A percentile compares a stretch with the other conserved stretches of the same genome.
phyloP scores from a whole-genome alignment of 805 yeast genomes.

The Dipodascus geniculatus region DNA sequence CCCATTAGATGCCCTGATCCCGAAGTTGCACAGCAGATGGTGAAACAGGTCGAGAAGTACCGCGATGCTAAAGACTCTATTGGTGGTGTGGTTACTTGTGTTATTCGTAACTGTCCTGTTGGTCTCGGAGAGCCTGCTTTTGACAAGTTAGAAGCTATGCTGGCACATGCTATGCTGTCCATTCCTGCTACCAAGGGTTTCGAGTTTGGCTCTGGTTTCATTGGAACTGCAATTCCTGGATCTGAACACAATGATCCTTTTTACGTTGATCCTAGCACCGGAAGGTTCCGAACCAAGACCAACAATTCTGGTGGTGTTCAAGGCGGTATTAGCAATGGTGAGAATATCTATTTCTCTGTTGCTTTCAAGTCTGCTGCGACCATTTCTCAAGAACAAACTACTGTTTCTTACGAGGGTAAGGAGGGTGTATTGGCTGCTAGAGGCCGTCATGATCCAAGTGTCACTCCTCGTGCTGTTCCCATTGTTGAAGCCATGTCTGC shows the following conservation, averaged over 20 bases:
- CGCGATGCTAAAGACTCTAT: slow-evolving; percentile 84
- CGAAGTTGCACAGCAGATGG: slow-evolving; percentile 62
- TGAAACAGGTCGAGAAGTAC: slow-evolving; percentile 72
- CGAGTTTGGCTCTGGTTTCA: slow-evolving; percentile 94
- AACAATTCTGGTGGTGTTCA: slow-evolving; percentile 96
- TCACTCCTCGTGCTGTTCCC: slow-evolving; percentile 96
- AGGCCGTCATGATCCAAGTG: slow-evolving; percentile 98
- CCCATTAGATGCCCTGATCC: slow-evolving; percentile 92
- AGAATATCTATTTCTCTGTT: slow-evolving; percentile 82
- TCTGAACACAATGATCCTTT: slow-evolving; percentile 91
- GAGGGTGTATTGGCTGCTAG: slow-evolving; percentile 85
- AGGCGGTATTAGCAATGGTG: slow-evolving; percentile 97
- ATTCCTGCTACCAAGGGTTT: slow-evolving; percentile 97
- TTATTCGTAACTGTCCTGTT: slow-evolving; percentile 80
- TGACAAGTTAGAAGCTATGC: slow-evolving; percentile 87
- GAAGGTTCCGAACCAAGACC: slow-evolving; percentile 70
- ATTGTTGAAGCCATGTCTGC: slow-evolving; percentile 98
- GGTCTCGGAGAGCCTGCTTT: slow-evolving; percentile 98
- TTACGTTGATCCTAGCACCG: slow-evolving; percentile 42
- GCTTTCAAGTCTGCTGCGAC: slow-evolving; percentile 99
- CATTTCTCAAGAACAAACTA: slow-evolving; percentile 82
- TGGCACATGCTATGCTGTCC: slow-evolving; percentile 97
- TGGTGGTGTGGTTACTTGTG: slow-evolving; percentile 98
- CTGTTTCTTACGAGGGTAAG: slow-evolving; percentile 80
- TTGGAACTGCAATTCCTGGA: slow-evolving; percentile 82